Percentiles rank a stretch among this genome's conserved stretches.
Evolutionary conservation across 129 eudicot genomes (phyloP).

Genomic region (Lonicera japonica): DNA sequence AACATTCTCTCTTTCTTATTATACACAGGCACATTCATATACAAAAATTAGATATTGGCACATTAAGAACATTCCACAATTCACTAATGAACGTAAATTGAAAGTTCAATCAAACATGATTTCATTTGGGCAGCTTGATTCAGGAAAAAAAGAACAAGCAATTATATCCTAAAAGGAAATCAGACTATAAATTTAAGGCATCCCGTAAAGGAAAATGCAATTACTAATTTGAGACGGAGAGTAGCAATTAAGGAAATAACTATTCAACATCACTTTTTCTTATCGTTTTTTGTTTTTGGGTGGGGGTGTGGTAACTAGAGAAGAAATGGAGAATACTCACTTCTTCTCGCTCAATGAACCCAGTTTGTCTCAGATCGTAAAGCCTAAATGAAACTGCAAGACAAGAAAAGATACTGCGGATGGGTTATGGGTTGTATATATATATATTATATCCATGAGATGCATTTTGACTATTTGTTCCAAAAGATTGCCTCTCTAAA

Average conservation of each 20-base stretch:
- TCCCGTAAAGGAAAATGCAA: no score
- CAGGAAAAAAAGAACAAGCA: slow-evolving; percentile 1
- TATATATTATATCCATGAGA: neutral
- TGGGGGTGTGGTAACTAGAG: neutral
- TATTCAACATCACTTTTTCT: neutral
- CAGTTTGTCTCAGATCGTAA: slow-evolving; percentile 82
- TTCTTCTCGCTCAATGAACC: slow-evolving; percentile 92
- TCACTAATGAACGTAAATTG: no score
- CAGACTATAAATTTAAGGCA: neutral
- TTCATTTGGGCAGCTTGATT: no score
- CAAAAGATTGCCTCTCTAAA: neutral
- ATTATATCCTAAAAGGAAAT: slow-evolving; percentile 45
- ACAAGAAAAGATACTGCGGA: slow-evolving; percentile 4
- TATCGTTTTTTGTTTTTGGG: neutral
- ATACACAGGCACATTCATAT: no score
- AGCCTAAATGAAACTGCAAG: slow-evolving; percentile 88
- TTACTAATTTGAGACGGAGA: no score
- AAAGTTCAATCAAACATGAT: slow-evolving; percentile 32
- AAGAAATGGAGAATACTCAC: slow-evolving; percentile 40
- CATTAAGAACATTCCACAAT: no score
- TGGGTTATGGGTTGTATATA: no score
- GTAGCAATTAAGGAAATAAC: neutral
- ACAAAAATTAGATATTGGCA: no score
- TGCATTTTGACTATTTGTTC: neutral
- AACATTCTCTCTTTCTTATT: no score